These are phyloP conservation scores for Metschnikowia borealis DNA, from an alignment of 805 yeast species.

Conservation along the genomic window DNA sequence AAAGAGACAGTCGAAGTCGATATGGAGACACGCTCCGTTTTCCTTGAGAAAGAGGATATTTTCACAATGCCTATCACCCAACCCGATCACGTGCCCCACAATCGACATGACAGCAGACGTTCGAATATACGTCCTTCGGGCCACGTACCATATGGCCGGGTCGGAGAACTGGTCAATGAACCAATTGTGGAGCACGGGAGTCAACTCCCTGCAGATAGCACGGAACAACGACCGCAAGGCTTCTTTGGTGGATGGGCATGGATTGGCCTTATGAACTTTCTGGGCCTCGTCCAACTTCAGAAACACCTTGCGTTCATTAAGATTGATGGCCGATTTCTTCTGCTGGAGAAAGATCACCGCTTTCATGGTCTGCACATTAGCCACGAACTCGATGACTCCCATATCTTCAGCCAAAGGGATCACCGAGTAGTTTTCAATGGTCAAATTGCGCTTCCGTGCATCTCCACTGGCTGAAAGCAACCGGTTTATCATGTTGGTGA, in stretches of 20 bases:
- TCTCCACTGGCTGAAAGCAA: conserved; percentile 63
- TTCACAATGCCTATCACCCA: conserved; percentile 97
- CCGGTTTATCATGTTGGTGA: conserved; percentile 81
- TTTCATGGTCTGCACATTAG: conserved; percentile 67
- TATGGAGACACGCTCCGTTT: conserved; percentile 82
- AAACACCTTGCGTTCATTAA: conserved; percentile 26
- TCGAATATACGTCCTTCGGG: conserved; percentile 69
- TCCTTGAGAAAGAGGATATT: conserved; percentile 71
- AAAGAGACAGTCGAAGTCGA: conserved; percentile 94
- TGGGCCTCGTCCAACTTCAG: conserved; percentile 32
- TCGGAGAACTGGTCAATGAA: conserved; percentile 85
- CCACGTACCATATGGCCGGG: conserved; percentile 81
- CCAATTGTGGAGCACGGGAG: conserved; percentile 83
- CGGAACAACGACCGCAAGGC: conserved; percentile 23
- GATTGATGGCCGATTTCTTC: conserved; percentile 21
- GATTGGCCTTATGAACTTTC: conserved; percentile 15
- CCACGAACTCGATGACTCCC: conserved; percentile 85
- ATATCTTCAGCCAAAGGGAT: conserved; percentile 79
- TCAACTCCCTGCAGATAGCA: conserved; percentile 34
- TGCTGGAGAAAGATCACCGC: conserved; percentile 41
- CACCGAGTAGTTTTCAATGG: conserved; percentile 80
- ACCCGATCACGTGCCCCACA: conserved; percentile 89
- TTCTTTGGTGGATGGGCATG: conserved; percentile 3
- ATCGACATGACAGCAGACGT: conserved; percentile 95
- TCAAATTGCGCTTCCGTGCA: conserved; percentile 66